These are phyloP conservation scores for Diaporthe amygdali DNA, from an alignment of 2,329 filamentous ascomycete species.

Conservation along the genomic window DNA sequence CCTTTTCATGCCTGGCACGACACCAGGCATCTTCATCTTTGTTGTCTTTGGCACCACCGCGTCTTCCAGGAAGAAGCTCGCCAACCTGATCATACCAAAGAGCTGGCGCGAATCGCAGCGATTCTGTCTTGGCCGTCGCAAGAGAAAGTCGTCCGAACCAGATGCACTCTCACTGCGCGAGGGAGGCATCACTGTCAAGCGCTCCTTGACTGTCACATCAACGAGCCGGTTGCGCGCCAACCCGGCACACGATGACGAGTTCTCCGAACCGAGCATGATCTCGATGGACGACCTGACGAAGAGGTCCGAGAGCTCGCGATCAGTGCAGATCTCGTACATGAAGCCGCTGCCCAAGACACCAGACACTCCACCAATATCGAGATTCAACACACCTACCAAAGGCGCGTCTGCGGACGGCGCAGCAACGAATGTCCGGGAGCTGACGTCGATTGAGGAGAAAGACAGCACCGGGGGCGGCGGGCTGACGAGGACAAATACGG, in stretches of 20 bases:
- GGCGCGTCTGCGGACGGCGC: neutral
- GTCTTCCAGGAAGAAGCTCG: slow-evolving; percentile 29
- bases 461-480: neutral
- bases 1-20: slow-evolving; percentile 31
- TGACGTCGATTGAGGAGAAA: slow-evolving; percentile 19
- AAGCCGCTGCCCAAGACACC: slow-evolving; percentile 9
- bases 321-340: slow-evolving; percentile 4
- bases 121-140: neutral
- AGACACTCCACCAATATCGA: neutral
- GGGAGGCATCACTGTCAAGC: slow-evolving; percentile 19
- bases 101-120: slow-evolving; percentile 7
- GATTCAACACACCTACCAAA: neutral
- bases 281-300: slow-evolving; percentile 14
- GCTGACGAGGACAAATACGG: slow-evolving; percentile 12
- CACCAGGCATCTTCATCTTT: slow-evolving; percentile 30
- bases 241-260: neutral
- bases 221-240: slow-evolving; percentile 3
- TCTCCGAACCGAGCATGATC: slow-evolving; percentile 15
- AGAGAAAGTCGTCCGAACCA: neutral
- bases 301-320: neutral
- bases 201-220: slow-evolving; percentile 23
- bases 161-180: neutral
- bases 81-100: slow-evolving; percentile 22
- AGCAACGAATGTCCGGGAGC: neutral
- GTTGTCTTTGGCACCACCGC: slow-evolving; percentile 32